Conservation (phyloP, 176 grass and related monocot genomes). For the Puccinellia tenuiflora region DNA sequence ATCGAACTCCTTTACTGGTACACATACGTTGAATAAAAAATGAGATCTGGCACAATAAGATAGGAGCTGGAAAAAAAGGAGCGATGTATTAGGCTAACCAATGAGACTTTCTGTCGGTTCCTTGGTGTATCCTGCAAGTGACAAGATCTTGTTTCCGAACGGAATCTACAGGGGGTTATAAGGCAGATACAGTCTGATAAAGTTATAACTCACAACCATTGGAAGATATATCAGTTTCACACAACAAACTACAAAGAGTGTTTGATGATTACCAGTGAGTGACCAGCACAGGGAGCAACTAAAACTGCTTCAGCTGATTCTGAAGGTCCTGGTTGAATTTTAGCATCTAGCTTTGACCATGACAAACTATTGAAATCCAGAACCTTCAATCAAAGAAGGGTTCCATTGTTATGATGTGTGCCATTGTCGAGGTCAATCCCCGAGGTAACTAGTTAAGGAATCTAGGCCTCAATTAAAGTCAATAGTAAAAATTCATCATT, state of each 20-base stretch:
- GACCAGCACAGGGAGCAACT: constrained; percentile 72
- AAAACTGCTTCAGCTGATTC: constrained; percentile 35
- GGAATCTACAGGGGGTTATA: constrained; percentile 52
- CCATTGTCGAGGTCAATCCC: neutral
- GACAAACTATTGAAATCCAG: constrained; percentile 79
- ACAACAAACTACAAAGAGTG: neutral
- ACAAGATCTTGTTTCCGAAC: constrained; percentile 77
- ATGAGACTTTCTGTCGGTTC: constrained; percentile 63
- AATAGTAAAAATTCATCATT: neutral
- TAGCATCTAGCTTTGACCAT: constrained; percentile 84
- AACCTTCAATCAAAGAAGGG: constrained; percentile 45
- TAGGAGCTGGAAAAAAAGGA: neutral
- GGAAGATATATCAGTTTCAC: neutral
- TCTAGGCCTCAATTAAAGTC: neutral
- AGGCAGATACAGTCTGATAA: constrained; percentile 1
- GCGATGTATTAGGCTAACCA: constrained; percentile 42
- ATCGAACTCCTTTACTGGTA: constrained; percentile 88
- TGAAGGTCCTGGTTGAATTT: constrained; percentile 46
- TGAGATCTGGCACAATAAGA: neutral
- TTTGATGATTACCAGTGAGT: constrained; percentile 68
- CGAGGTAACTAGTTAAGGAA: neutral
- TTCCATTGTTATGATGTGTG: neutral
- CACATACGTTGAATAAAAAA: constrained; percentile 7
- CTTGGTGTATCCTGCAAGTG: constrained; percentile 75
- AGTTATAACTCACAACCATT: constrained; percentile 15